Evolutionary conservation across 192 early-diverging fungal species (phyloP), one percentile per base, ranked within the genome.

Genomic region (Polychytrium aggregatum): DNA sequence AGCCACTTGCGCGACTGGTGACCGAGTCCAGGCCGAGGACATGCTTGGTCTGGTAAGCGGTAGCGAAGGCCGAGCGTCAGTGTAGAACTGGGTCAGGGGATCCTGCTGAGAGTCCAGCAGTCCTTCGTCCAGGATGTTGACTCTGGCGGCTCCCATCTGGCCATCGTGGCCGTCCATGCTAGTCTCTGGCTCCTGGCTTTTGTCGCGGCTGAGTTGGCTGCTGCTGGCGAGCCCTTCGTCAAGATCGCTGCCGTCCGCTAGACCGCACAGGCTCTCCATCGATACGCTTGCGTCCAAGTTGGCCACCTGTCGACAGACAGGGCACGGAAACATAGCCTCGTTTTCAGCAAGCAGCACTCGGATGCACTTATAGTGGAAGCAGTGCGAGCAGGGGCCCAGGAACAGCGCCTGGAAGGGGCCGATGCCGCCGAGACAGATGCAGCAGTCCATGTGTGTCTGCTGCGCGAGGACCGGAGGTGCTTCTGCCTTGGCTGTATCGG

Each of bases 361-460:
- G 60, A 89, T 78, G 63, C 90, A 94, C 62, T 90, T 90, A 67
- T 84, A 90, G 52, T 92, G 90, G 71, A 84, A 92, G 48, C 79
- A 80, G 51, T 92, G 90, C 30, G 86, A 92, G 67, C 90, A 92
- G 10, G 90, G 90, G 1, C 87, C 85, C 27, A 90, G 69, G 62
- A 92, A 92, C 59, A 92, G 74, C 27, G 85, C 82, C 58, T 92
- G 90, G 74, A 84, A 90, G 22, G 86, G 84, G 3, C 79, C 77
- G 54, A 92, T 87, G 38, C 73, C 72, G 58, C 79, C 83, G 53
- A 90, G 72, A 61, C 90, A 92, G 57, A 92, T 92, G 59, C 86
- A 89, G 68, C 90, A 92, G 61, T 92, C 68, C 21, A 20, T 35
- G 27, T 17, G 33, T 17, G 20, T 24, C 38, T 44, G 25, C 22